These are phyloP conservation scores for Pelargonium myrrhifolium DNA, from an alignment of 441 rosid genomes.

Conservation along the genomic window DNA sequence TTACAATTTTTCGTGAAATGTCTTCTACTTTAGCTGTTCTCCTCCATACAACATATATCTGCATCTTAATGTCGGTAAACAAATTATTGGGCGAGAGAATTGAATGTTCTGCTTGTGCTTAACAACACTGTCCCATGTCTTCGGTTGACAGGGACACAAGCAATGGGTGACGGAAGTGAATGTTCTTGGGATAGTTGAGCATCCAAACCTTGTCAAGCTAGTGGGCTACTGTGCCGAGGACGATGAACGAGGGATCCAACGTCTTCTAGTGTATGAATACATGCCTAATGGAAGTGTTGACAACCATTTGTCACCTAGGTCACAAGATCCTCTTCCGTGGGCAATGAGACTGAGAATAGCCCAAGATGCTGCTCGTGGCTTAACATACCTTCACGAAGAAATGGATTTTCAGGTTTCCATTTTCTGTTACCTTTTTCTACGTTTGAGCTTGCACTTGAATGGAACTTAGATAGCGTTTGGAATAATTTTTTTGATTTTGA, in stretches of 20 bases:
- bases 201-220: slow-evolving; percentile 58
- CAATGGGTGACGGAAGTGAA: slow-evolving; percentile 76
- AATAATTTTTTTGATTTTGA: no score
- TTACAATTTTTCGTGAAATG: slow-evolving; percentile 2
- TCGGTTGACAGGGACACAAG: slow-evolving; percentile 52
- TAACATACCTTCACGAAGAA: slow-evolving; percentile 74
- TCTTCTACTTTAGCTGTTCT: background rate
- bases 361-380: slow-evolving; percentile 86
- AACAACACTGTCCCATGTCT: background rate
- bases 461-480: no score
- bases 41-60: background rate
- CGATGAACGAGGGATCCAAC: slow-evolving; percentile 79
- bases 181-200: slow-evolving; percentile 63
- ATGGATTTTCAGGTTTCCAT: slow-evolving; percentile 78
- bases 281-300: slow-evolving; percentile 65
- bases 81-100: background rate
- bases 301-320: slow-evolving; percentile 37
- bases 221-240: slow-evolving; percentile 75
- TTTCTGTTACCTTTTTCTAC: no score
- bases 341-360: slow-evolving; percentile 71
- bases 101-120: background rate
- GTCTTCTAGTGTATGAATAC: slow-evolving; percentile 57
- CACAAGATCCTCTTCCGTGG: slow-evolving; percentile 64
- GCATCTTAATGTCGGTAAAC: background rate
- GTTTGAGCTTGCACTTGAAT: background rate